Evolutionary conservation across 176 grass and related monocot species (phyloP), one percentile per base, ranked within the genome.

Genomic region (Triticum urartu): DNA sequence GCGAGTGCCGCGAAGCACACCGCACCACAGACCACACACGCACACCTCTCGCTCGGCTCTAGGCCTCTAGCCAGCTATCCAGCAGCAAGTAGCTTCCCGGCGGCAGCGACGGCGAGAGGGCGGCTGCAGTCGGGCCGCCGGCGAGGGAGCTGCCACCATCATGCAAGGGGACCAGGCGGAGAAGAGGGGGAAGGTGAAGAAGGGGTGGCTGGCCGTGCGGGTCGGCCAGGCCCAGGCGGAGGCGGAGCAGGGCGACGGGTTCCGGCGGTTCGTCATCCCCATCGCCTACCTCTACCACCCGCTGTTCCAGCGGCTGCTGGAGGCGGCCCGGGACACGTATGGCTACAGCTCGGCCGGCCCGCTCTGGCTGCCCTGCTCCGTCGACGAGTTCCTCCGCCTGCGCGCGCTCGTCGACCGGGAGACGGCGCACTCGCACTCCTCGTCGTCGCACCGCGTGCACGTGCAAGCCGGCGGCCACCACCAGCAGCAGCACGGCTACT

Each of bases 261-360:
- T 48, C 81, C 76, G 72, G 52, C 86, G 89, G 21, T 93, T 99
- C 83, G 88, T 90, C 35, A 99, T 99, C 87, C 97, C 97, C 30
- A 99, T 99, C 84, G 93, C 97, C 17, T 90, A 99, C 85, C 97
- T 99, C 61, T 91, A 94, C 89, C 92, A 94, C 77, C 94, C 90
- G 30, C 90, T 83, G 36, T 97, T 99, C 83, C 69, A 42, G 17
- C 85, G 71, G 1, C 85, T 99, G 7, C 97, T 99, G 1, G 89
- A 99, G 75, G 80, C 90, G 25, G 83, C 97, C 14, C 63, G 85
- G n/a, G 97, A 99, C 79, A 61, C 83, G 11, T 99, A 99, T 79
- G 97, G 97, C 62, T 97, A 94, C 85, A 63, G 89, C 78, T 89
- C 90, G 9, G 72, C 77, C 0, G 97, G 97, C 0, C 94, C 92